Percentiles rank a stretch among this genome's conserved stretches.
Evolutionary conservation across 2,329 filamentous ascomycete genomes (phyloP).

Genomic region (Diaporthe australafricana): DNA sequence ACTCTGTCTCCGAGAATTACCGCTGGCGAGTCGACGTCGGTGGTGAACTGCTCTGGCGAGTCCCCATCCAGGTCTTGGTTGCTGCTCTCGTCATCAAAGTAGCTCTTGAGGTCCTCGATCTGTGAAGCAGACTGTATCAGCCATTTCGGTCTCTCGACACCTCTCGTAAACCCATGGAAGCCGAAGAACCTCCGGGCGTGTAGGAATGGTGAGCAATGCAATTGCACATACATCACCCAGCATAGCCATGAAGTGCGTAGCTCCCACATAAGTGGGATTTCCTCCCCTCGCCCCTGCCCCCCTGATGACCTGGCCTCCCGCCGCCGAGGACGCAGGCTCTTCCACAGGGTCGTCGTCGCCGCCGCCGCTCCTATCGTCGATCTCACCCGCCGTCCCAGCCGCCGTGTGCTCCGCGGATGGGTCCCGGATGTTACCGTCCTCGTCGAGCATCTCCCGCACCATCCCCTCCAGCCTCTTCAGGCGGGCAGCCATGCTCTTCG

Average conservation of each 20-base stretch:
- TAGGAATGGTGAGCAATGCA: background rate
- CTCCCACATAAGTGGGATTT: slow-evolving; percentile 64
- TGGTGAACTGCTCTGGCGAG: slow-evolving; percentile 44
- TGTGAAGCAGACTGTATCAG: slow-evolving; percentile 42
- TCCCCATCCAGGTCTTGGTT: slow-evolving; percentile 47
- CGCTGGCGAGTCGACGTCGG: slow-evolving; percentile 54
- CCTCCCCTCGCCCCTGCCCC: slow-evolving; percentile 48
- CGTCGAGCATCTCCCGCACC: slow-evolving; percentile 67
- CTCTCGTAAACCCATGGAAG: background rate
- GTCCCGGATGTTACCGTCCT: slow-evolving; percentile 43
- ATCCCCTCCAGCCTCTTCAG: slow-evolving; percentile 67
- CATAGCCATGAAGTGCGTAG: slow-evolving; percentile 71
- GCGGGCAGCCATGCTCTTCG: slow-evolving; percentile 64
- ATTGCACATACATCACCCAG: slow-evolving; percentile 64
- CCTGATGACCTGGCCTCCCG: slow-evolving; percentile 56
- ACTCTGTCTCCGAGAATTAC: slow-evolving; percentile 55
- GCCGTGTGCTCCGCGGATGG: background rate
- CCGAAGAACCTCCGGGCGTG: no score
- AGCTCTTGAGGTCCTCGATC: slow-evolving; percentile 70
- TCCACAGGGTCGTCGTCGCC: slow-evolving; percentile 37
- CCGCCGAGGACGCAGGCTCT: background rate
- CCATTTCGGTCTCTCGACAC: background rate
- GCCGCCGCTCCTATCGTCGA: slow-evolving; percentile 36
- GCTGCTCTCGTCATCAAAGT: slow-evolving; percentile 63
- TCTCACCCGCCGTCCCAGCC: background rate